These are phyloP conservation scores for Acer negundo DNA, from an alignment of 345 rosid species.

Conservation along the genomic window DNA sequence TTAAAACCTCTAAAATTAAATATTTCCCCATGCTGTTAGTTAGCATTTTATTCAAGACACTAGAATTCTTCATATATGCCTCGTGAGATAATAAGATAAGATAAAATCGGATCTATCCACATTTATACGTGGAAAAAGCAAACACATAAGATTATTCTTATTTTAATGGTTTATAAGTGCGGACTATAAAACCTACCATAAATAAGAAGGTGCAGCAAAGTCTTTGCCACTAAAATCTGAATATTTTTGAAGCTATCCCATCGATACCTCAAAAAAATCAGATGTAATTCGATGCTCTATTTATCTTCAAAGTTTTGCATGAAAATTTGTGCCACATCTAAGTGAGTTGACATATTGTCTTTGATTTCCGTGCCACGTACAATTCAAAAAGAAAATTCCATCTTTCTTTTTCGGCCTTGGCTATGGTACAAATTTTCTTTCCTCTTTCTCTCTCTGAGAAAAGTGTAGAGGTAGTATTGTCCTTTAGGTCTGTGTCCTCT, in stretches of 20 bases:
- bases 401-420: neutral
- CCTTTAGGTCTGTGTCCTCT: no score
- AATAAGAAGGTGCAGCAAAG: neutral
- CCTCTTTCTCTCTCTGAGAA: no score
- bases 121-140: no score
- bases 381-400: no score
- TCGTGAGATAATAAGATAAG: slow-evolving; percentile 18
- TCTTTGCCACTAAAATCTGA: neutral
- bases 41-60: slow-evolving; percentile 28
- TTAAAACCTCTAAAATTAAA: neutral
- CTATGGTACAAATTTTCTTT: no score
- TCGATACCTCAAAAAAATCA: neutral
- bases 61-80: slow-evolving; percentile 61
- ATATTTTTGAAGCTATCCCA: neutral
- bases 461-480: no score
- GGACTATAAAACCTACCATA: neutral
- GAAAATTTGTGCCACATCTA: no score
- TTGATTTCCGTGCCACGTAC: no score
- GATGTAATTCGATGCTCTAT: neutral
- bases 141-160: no score
- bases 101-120: no score
- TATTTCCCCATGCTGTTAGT: neutral
- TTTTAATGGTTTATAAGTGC: neutral
- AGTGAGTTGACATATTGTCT: no score
- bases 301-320: slow-evolving; percentile 1